These are phyloP conservation scores for Citrus reticulata DNA, from an alignment of 345 rosid genomes.

Conservation along the genomic window DNA sequence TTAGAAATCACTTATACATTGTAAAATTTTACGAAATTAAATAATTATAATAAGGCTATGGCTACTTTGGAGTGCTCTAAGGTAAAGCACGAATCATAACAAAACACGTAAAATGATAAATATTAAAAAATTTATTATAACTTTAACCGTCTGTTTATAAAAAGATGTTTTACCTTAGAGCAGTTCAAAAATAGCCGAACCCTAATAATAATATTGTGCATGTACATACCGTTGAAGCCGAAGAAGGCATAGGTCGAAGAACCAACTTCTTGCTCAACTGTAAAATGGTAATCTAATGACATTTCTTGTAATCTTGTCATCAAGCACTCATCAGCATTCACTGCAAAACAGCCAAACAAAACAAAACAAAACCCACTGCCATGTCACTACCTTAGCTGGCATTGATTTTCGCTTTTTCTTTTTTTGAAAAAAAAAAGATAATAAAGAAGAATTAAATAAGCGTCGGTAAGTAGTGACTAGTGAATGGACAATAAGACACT, in stretches of 20 bases:
- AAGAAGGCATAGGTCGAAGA: slow-evolving; percentile 92
- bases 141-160: accelerated
- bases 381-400: slow-evolving; percentile 30
- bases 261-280: slow-evolving; percentile 97
- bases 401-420: not conserved
- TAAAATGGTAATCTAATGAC: slow-evolving; percentile 93
- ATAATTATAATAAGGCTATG: no score
- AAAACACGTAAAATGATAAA: accelerated
- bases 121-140: no score
- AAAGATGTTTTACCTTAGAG: accelerated
- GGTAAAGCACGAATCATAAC: accelerated
- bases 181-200: accelerated
- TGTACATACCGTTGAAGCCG: slow-evolving; percentile 74
- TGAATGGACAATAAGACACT: not conserved
- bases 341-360: slow-evolving; percentile 38
- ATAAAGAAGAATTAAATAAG: not conserved
- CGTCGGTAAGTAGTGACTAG: slow-evolving; percentile 22
- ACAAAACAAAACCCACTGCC: not conserved
- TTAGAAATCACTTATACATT: no score
- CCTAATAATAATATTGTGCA: not conserved
- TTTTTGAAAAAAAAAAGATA: no score
- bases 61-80: no score
- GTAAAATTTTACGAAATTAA: no score
- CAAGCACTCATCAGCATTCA: slow-evolving; percentile 87
- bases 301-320: slow-evolving; percentile 99